Base-by-base conservation (phyloP, 768 basidiomycete species). In the Xerocomellus amylosporus region DNA sequence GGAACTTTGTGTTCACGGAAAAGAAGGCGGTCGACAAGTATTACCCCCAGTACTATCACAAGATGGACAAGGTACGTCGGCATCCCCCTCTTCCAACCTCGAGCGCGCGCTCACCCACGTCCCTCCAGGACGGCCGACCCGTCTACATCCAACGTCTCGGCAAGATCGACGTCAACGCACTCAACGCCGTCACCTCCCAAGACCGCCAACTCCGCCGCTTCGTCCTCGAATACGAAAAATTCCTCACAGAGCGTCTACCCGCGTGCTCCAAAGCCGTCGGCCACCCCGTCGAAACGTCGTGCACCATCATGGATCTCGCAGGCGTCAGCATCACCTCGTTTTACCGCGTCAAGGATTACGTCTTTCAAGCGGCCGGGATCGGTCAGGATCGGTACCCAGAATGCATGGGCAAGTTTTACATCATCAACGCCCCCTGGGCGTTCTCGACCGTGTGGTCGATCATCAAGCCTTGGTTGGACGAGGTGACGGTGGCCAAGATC, bases 401-500 rank as follows among this genome's bases (percentile, higher is more conserved):
- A 71, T 84, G 80, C 60, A 93, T 98, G 96, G 96, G 96, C 76
- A 92, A 90, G 69, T 98, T 99, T 78, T 99, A 91, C 79, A 94
- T 98, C 80, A 90, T 97, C 81, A 98, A 98, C 67, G 90, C 93
- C 0, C 96, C 96, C 0, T 98, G 88, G 86, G 80, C 85, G 48
- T 99, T 99, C 77, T 81, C 83, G 47, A 81, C 87, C 37, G 88
- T 96, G 20, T 99, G 95, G 95, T 68, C 75, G 19, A 69, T 94
- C 59, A 83, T 98, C 77, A 96, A 92, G 76, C 85, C 84, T 3
- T 98, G 92, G 92, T 76, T 99, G 63, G 96, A 98, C 72, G 86
- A 87, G 62, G 97, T 95, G 26, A 99, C 96, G 28, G 93, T 96
- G 47, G 79, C 80, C 58, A 98, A 99, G 84, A 95, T 99, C 68